Percentiles rank a stretch among this genome's conserved stretches.
These are phyloP conservation scores for Kluyveromyces lactis DNA, from an alignment of 805 yeast species.

Conservation along the genomic window DNA sequence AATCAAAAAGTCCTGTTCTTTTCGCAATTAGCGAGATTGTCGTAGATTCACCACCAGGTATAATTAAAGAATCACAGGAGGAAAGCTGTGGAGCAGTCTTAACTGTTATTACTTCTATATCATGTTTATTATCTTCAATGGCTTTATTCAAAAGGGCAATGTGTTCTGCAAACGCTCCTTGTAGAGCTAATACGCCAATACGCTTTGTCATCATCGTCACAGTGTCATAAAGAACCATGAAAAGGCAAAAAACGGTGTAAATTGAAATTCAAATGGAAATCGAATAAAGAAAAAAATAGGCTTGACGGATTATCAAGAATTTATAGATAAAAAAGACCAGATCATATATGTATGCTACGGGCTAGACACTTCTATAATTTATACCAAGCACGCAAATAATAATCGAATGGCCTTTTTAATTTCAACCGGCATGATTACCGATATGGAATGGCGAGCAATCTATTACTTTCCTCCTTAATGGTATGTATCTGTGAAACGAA, in stretches of 20 bases:
- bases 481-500: too few species aligned
- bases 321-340: too few species aligned
- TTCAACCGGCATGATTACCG: too few species aligned
- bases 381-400: too few species aligned
- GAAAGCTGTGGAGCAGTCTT: conserved; percentile 43
- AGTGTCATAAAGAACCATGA: neutral
- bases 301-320: too few species aligned
- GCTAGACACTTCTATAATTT: too few species aligned
- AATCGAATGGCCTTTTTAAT: too few species aligned
- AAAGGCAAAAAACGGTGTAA: neutral
- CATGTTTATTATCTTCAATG: conserved; percentile 20
- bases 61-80: conserved; percentile 48
- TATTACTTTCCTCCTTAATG: too few species aligned
- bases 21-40: conserved; percentile 65
- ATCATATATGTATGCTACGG: too few species aligned
- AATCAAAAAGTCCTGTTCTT: conserved; percentile 48
- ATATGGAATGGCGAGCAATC: too few species aligned
- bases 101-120: conserved; percentile 35
- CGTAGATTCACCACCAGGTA: conserved; percentile 68
- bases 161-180: conserved; percentile 75
- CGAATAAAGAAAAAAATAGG: too few species aligned
- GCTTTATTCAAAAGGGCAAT: conserved; percentile 39
- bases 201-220: conserved; percentile 10
- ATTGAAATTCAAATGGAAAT: too few species aligned
- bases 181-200: conserved; percentile 69